phyloP scores from a whole-genome alignment of 352 stramenopile species.

The Pythium coloratum region DNA sequence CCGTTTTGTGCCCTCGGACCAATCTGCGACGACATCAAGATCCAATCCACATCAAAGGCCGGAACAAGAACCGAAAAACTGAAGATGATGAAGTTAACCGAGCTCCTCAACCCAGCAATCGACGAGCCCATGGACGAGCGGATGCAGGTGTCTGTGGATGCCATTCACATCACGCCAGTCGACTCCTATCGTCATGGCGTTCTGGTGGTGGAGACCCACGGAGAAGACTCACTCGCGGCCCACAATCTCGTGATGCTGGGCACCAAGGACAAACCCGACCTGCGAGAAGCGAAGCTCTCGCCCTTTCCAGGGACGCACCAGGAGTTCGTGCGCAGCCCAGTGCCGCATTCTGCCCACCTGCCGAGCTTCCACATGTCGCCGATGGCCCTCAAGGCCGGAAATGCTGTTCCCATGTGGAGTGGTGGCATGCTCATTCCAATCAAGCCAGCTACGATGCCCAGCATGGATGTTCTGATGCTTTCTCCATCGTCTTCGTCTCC shows the following conservation, averaged over 20 bases:
- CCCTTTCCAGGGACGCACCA: background rate
- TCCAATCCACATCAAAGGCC: background rate
- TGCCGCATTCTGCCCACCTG: slow-evolving; percentile 6
- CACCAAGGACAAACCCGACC: slow-evolving; percentile 1
- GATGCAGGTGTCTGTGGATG: background rate
- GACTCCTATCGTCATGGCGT: background rate
- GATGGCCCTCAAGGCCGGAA: slow-evolving; percentile 18
- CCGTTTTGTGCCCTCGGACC: background rate
- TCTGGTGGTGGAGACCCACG: slow-evolving; percentile 20
- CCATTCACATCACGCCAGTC: background rate
- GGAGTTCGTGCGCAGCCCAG: slow-evolving; percentile 14
- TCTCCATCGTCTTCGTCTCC: background rate
- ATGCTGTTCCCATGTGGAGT: background rate
- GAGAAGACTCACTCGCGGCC: slow-evolving; percentile 13
- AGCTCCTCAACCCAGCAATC: slow-evolving; percentile 34
- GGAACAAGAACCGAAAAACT: background rate
- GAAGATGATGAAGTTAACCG: slow-evolving; percentile 27
- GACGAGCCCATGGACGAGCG: slow-evolving; percentile 10
- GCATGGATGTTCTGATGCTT: background rate
- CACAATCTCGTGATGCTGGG: slow-evolving; percentile 22
- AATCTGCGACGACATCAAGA: slow-evolving; percentile 16
- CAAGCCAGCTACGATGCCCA: background rate
- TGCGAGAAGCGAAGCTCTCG: background rate
- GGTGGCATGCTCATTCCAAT: background rate
- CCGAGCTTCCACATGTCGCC: slow-evolving; percentile 28